A percentile compares a stretch with the other conserved stretches of the same genome.
These are phyloP conservation scores for Sclerotinia subarctica DNA, from an alignment of 2,329 filamentous ascomycete species.

Conservation along the genomic window DNA sequence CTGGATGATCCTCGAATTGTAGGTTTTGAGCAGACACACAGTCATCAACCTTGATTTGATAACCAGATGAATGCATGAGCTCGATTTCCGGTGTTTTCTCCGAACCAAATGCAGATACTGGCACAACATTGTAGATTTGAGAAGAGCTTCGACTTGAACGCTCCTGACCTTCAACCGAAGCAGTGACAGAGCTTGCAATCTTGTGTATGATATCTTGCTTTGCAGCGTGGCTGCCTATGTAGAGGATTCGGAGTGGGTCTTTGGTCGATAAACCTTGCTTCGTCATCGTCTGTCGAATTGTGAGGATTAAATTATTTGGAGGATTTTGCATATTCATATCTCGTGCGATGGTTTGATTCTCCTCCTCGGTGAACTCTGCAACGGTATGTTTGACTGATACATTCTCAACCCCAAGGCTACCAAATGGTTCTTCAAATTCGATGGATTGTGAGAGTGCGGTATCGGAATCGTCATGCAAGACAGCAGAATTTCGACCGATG, in stretches of 20 bases:
- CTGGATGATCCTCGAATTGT: constrained; percentile 36
- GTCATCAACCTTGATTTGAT: constrained; percentile 51
- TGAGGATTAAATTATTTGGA: constrained; percentile 42
- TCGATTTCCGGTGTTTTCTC: constrained; percentile 48
- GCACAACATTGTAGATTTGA: constrained; percentile 51
- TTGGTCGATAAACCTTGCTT: constrained; percentile 45
- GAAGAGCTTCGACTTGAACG: constrained; percentile 40
- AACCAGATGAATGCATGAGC: constrained; percentile 50
- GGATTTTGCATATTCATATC: constrained; percentile 38
- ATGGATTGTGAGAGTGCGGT: constrained; percentile 41
- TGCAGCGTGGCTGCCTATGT: constrained; percentile 45
- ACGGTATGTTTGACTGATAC: constrained; percentile 49
- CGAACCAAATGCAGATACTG: constrained; percentile 49
- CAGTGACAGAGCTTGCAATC: constrained; percentile 49
- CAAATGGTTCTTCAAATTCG: constrained; percentile 46
- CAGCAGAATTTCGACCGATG: constrained; percentile 35
- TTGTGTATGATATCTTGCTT: constrained; percentile 46
- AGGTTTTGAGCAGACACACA: constrained; percentile 44
- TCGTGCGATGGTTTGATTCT: constrained; percentile 41
- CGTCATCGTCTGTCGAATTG: constrained; percentile 50
- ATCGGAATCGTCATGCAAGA: constrained; percentile 34
- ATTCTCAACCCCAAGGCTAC: constrained; percentile 39
- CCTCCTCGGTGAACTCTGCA: constrained; percentile 43
- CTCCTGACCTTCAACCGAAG: constrained; percentile 40
- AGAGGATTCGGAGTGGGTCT: constrained; percentile 49